phyloP scores from a whole-genome alignment of 192 early-diverging fungal genomes.

The Coemansia sp. region DNA sequence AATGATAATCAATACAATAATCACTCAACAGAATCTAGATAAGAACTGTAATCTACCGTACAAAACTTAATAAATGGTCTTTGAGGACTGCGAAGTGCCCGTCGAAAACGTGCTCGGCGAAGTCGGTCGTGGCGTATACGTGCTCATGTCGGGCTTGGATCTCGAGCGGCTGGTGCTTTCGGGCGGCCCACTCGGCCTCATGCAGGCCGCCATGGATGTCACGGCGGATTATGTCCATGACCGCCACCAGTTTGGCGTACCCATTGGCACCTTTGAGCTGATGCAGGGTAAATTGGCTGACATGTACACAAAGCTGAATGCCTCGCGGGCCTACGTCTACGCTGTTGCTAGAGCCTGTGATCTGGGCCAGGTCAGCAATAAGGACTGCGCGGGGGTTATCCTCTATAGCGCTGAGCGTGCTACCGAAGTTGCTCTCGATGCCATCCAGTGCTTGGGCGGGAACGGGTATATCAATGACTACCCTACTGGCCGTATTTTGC shows the following conservation, averaged over 20 bases:
- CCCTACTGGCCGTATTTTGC: slow-evolving; percentile 82
- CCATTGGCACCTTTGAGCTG: slow-evolving; percentile 89
- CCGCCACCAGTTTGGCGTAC: slow-evolving; percentile 84
- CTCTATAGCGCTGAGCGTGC: slow-evolving; percentile 94
- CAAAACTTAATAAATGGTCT: slow-evolving; percentile 94
- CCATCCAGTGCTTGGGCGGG: slow-evolving; percentile 93
- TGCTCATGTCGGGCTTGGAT: slow-evolving; percentile 95
- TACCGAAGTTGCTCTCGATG: slow-evolving; percentile 90
- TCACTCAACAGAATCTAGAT: slow-evolving; percentile 85
- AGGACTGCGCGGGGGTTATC: slow-evolving; percentile 95
- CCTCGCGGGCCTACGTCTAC: slow-evolving; percentile 89
- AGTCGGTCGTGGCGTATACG: slow-evolving; percentile 89
- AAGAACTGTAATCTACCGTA: no score
- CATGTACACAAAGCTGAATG: slow-evolving; percentile 96
- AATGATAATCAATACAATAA: slow-evolving; percentile 92
- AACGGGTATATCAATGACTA: slow-evolving; percentile 96
- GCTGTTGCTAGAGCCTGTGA: slow-evolving; percentile 89
- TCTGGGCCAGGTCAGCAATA: slow-evolving; percentile 74
- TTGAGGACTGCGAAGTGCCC: slow-evolving; percentile 93
- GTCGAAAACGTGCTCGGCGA: slow-evolving; percentile 85
- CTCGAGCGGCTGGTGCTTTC: slow-evolving; percentile 88
- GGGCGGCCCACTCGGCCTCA: slow-evolving; percentile 88
- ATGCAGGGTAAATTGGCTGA: slow-evolving; percentile 96
- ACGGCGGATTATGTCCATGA: slow-evolving; percentile 85
- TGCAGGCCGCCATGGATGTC: slow-evolving; percentile 87